Base-by-base conservation (phyloP, 306 rosid species). In the Prunus campanulata region DNA sequence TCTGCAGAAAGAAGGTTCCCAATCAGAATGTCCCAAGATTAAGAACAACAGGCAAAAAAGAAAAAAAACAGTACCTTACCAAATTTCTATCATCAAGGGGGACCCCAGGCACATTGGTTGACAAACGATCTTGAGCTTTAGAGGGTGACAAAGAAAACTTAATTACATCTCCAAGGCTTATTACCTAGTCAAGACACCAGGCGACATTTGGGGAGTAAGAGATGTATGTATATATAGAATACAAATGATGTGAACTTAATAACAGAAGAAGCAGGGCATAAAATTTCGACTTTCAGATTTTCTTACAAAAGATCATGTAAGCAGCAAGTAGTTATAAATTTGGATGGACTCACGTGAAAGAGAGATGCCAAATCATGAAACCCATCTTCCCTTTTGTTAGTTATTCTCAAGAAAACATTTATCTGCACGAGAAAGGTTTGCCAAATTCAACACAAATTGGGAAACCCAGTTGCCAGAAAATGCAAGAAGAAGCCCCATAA, bases 341-440 rank as follows among this genome's bases (percentile, higher is more conserved):
- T 35, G 64, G 27, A 70, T 52, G 57, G 68, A 83, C 96, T 86
- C 87, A 94, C 98, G 77, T 95, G 98, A 81, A 95, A 95, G 44
- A 95, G 87, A 57, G 98, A 95, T 32, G 98, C 98, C 88, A 95
- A 90, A 87, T 92, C 97, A 88, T 95, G 98, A 85, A 83, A 95
- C 71, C 98, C 98, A 85, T 95, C 98, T 82, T 85, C 89, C 86
- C 98, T 90, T 83, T 90, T 95, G 86, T 82, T 81, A 57, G 97
- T 95, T 81, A 95, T 92, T 85, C 97, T 90, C 87, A 95, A 79
- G 83, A 95, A 95, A 83, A 95, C 91, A 87, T 95, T 95, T 56
- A 71, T 71, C 76, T 70, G 74, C 74, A 70, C 56, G 50, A 70
- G 10, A 27, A 1, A 74, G 9, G 63, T 64, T 55, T 16, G 57